phyloP scores from a whole-genome alignment of 2,329 filamentous ascomycete genomes.

The Botrytis aclada region DNA sequence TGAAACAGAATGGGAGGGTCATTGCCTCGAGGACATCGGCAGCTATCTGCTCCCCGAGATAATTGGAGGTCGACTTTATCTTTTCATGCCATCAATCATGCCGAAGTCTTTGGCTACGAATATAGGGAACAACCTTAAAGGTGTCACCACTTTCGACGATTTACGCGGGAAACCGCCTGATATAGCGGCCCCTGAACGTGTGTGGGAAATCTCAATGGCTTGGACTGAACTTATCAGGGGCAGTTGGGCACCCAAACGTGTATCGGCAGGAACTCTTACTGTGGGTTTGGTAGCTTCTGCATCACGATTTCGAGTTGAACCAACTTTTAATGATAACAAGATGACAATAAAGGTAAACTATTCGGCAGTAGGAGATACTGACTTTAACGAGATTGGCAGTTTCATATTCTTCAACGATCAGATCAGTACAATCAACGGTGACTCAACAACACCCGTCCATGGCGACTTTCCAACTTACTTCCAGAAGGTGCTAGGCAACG shows the following conservation, averaged over 20 bases:
- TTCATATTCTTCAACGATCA: neutral
- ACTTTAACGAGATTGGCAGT: neutral
- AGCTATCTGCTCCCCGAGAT: neutral
- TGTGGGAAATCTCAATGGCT: neutral
- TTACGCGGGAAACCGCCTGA: neutral
- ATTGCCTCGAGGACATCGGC: neutral
- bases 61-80: neutral
- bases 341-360: neutral
- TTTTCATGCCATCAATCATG: neutral
- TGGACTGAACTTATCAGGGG: constrained; percentile 27
- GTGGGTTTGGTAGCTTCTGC: neutral
- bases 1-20: neutral
- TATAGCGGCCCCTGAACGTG: neutral
- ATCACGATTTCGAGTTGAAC: neutral
- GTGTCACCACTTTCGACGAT: neutral
- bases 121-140: neutral
- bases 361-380: neutral
- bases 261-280: neutral
- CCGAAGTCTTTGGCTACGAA: neutral
- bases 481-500: neutral
- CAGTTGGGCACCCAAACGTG: constrained; percentile 15
- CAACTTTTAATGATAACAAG: neutral
- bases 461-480: neutral
- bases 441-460: neutral
- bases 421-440: neutral